phyloP scores from a whole-genome alignment of 225 moss, liverwort and hornwort species.

The Polytrichum commune region DNA sequence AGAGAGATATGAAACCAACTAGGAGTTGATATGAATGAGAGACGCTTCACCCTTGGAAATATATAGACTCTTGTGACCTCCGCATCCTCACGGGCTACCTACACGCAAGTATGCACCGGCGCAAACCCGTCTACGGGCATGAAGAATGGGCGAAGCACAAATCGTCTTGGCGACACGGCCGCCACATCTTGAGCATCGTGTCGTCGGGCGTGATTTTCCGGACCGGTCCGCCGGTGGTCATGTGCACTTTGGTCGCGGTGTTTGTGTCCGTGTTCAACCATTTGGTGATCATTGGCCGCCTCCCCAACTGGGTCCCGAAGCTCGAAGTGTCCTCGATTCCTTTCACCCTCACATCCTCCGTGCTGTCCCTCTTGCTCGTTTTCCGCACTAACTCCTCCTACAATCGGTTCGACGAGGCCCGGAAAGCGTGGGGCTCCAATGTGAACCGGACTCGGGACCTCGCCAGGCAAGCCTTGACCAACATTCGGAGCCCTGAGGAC shows the following conservation, averaged over 20 bases:
- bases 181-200: conserved; percentile 49
- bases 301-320: conserved; percentile 43
- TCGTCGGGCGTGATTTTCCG: conserved; percentile 61
- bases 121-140: conserved; percentile 51
- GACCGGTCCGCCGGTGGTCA: conserved; percentile 66
- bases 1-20: too few relatives aligned
- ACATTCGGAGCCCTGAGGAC: conserved; percentile 57
- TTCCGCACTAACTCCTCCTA: conserved; percentile 34
- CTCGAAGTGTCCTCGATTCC: conserved; percentile 56
- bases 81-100: background rate
- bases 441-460: conserved; percentile 71
- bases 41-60: too few relatives aligned
- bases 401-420: conserved; percentile 76
- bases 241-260: conserved; percentile 52
- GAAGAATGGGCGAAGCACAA: conserved; percentile 71
- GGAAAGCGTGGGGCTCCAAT: conserved; percentile 75
- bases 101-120: conserved; percentile 44
- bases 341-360: conserved; percentile 67
- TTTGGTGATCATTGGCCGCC: conserved; percentile 15
- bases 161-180: conserved; percentile 59
- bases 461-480: conserved; percentile 62
- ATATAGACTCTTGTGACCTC: too few relatives aligned
- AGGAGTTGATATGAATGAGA: too few relatives aligned
- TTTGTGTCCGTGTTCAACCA: conserved; percentile 50
- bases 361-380: conserved; percentile 72